Evolutionary conservation across 2,329 filamentous ascomycete species (phyloP).

Genomic region (Verticillium zaregamsianum): DNA sequence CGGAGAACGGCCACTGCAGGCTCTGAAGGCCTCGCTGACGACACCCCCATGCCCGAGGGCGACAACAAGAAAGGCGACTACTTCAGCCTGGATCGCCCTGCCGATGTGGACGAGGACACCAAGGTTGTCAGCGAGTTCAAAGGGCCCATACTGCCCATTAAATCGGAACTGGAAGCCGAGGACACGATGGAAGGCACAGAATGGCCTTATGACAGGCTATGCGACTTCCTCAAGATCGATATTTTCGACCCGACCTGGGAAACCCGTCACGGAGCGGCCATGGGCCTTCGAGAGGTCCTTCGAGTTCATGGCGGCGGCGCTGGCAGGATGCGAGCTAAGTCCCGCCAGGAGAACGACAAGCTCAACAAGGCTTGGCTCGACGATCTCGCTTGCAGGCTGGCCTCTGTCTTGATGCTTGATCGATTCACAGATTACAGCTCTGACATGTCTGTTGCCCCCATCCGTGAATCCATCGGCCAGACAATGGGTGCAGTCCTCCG

Average conservation of each 20-base stretch:
- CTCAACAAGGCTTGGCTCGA: slow-evolving; percentile 86
- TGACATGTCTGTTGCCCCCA: slow-evolving; percentile 93
- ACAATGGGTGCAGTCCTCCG: slow-evolving; percentile 85
- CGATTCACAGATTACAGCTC: slow-evolving; percentile 97
- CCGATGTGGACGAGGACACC: slow-evolving; percentile 78
- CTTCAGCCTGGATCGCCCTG: slow-evolving; percentile 79
- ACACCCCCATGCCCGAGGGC: slow-evolving; percentile 48
- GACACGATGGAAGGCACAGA: slow-evolving; percentile 72
- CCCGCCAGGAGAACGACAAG: slow-evolving; percentile 67
- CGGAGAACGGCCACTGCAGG: slow-evolving; percentile 57
- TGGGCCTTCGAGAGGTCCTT: slow-evolving; percentile 88
- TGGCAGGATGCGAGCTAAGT: slow-evolving; percentile 69
- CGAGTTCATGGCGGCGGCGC: slow-evolving; percentile 89
- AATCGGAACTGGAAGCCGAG: slow-evolving; percentile 79
- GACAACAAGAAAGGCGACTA: slow-evolving; percentile 72
- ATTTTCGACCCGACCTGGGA: slow-evolving; percentile 95
- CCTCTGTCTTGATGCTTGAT: slow-evolving; percentile 95
- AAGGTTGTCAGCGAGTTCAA: slow-evolving; percentile 97
- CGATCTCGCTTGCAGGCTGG: slow-evolving; percentile 89
- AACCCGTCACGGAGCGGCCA: slow-evolving; percentile 89
- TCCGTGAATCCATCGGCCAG: slow-evolving; percentile 92
- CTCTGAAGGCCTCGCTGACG: slow-evolving; percentile 58
- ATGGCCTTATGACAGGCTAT: slow-evolving; percentile 93
- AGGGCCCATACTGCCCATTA: slow-evolving; percentile 73
- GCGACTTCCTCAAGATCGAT: slow-evolving; percentile 89